A percentile compares a stretch with the other conserved stretches of the same genome.
These are phyloP conservation scores for Anthostomella pinea DNA, from an alignment of 2,329 filamentous ascomycete species.

Conservation along the genomic window DNA sequence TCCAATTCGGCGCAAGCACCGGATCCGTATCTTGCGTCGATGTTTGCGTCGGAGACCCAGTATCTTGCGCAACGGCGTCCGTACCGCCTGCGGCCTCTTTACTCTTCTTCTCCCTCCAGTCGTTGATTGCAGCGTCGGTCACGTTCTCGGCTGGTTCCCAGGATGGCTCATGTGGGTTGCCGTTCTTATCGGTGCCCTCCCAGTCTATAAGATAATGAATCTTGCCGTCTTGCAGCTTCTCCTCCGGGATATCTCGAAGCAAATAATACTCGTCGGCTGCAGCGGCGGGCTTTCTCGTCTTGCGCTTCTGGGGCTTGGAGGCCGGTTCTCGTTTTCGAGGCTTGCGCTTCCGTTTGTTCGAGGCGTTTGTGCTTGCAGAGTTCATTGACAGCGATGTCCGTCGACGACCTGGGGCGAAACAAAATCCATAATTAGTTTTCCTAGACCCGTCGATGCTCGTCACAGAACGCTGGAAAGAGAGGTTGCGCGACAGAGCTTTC, in stretches of 20 bases:
- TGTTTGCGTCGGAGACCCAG: slow-evolving; percentile 4
- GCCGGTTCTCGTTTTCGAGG: neutral
- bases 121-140: slow-evolving; percentile 20
- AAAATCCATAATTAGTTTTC: slow-evolving; percentile 21
- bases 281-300: slow-evolving; percentile 3
- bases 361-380: slow-evolving; percentile 8
- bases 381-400: slow-evolving; percentile 25
- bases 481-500: slow-evolving; percentile 6
- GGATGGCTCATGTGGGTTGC: slow-evolving; percentile 43
- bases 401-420: slow-evolving; percentile 16
- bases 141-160: slow-evolving; percentile 41
- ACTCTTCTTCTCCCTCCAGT: slow-evolving; percentile 23
- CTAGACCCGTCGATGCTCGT: slow-evolving; percentile 3
- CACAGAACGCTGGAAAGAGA: neutral
- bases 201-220: slow-evolving; percentile 55
- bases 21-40: slow-evolving; percentile 11
- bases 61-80: slow-evolving; percentile 6
- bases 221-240: slow-evolving; percentile 30
- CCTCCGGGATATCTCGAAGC: slow-evolving; percentile 37
- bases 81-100: slow-evolving; percentile 4
- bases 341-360: slow-evolving; percentile 4
- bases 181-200: slow-evolving; percentile 48
- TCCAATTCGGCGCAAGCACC: slow-evolving; percentile 6
- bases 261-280: slow-evolving; percentile 24
- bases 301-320: slow-evolving; percentile 10